These are phyloP conservation scores for Pisolithus sp. DNA, from an alignment of 768 basidiomycete species.

Conservation along the genomic window DNA sequence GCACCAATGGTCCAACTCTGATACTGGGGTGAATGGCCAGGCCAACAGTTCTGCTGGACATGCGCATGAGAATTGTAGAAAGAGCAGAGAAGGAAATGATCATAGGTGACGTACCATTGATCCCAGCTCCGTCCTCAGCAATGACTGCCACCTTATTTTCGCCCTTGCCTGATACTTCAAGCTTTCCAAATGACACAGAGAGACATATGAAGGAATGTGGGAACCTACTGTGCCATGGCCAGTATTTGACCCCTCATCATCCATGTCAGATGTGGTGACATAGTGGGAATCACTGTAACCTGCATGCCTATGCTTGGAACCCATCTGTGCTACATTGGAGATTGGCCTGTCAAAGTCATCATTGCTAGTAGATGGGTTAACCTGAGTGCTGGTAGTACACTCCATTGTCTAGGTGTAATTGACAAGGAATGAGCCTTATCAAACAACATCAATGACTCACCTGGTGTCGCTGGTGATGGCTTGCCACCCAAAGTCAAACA, in stretches of 20 bases:
- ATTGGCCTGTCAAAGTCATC: background rate
- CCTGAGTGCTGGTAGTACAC: background rate
- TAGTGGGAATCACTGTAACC: background rate
- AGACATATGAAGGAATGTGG: no score
- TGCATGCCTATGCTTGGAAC: background rate
- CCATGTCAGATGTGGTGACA: background rate
- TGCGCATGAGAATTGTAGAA: no score
- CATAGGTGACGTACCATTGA: slow-evolving; percentile 13
- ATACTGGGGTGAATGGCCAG: no score
- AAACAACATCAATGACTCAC: no score
- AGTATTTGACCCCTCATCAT: background rate
- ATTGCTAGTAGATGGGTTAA: background rate
- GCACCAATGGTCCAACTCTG: no score
- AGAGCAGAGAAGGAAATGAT: slow-evolving; percentile 24
- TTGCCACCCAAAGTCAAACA: background rate
- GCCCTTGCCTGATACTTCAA: no score
- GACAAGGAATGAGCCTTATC: background rate
- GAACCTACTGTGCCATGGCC: background rate
- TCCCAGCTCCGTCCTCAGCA: slow-evolving; percentile 12
- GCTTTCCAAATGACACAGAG: no score
- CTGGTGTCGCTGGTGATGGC: background rate
- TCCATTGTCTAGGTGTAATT: background rate
- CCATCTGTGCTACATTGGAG: background rate
- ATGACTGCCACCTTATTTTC: slow-evolving; percentile 15
- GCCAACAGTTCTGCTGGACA: no score